phyloP scores from a whole-genome alignment of 148 eudicot species.

The Silene latifolia region DNA sequence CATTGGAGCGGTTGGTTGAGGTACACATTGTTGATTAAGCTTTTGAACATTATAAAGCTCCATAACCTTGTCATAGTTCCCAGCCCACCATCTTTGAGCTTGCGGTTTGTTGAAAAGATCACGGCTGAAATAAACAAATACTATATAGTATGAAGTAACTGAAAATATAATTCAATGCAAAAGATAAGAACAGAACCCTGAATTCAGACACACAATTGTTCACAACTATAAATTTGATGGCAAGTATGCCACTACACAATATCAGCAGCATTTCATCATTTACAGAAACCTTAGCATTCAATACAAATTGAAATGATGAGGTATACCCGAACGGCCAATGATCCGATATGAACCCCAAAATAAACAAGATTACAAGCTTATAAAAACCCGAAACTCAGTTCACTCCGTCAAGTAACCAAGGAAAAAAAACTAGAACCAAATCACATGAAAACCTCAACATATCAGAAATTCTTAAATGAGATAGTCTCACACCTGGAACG shows the following conservation, averaged over 20 bases:
- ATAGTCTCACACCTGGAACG: no score
- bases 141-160: neutral
- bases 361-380: constrained; percentile 5
- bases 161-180: constrained; percentile 9
- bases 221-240: no score
- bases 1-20: constrained; percentile 51
- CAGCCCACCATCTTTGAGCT: constrained; percentile 99
- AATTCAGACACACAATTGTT: no score
- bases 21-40: constrained; percentile 56
- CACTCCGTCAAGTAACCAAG: neutral
- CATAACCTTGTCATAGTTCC: constrained; percentile 85
- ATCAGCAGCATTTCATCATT: no score
- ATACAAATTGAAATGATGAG: no score
- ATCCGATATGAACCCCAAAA: neutral
- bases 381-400: constrained; percentile 14
- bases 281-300: no score
- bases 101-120: constrained; percentile 94
- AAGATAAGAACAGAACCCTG: neutral
- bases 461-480: no score
- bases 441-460: neutral
- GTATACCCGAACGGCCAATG: neutral
- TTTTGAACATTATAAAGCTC: constrained; percentile 90
- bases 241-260: no score
- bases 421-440: neutral
- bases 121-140: constrained; percentile 52